A percentile compares a stretch with the other conserved stretches of the same genome.
These are phyloP conservation scores for Ajuga reptans DNA, from an alignment of 305 asterid species.

Conservation along the genomic window DNA sequence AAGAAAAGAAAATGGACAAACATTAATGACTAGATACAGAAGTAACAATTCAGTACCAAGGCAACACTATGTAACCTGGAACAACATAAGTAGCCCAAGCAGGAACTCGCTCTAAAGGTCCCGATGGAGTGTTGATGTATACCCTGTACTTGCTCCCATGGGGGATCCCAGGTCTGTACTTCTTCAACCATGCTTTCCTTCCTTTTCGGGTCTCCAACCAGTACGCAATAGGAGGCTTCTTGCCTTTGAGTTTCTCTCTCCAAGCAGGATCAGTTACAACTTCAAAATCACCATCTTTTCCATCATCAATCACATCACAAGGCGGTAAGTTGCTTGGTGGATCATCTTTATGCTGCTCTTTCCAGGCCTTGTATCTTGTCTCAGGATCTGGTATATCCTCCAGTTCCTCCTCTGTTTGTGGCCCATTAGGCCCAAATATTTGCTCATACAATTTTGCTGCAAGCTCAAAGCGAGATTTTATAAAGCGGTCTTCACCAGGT, in stretches of 20 bases:
- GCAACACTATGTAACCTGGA: slow-evolving; percentile 51
- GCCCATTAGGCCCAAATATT: slow-evolving; percentile 96
- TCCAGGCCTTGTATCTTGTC: slow-evolving; percentile 82
- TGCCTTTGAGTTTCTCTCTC: slow-evolving; percentile 56
- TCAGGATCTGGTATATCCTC: slow-evolving; percentile 79
- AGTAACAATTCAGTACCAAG: slow-evolving; percentile 27
- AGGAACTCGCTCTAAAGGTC: slow-evolving; percentile 94
- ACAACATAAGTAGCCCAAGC: slow-evolving; percentile 97
- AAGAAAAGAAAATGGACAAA: slow-evolving; percentile 14
- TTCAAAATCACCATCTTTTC: slow-evolving; percentile 50
- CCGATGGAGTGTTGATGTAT: slow-evolving; percentile 79
- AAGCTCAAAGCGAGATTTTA: slow-evolving; percentile 62
- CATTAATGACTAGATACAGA: slow-evolving; percentile 8
- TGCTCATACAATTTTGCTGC: slow-evolving; percentile 86
- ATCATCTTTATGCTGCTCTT: slow-evolving; percentile 87
- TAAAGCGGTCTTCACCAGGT: slow-evolving; percentile 90
- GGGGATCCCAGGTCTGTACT: slow-evolving; percentile 77
- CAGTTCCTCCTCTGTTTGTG: slow-evolving; percentile 89
- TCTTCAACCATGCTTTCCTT: slow-evolving; percentile 84
- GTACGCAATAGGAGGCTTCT: slow-evolving; percentile 86
- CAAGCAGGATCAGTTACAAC: slow-evolving; percentile 61
- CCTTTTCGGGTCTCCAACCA: slow-evolving; percentile 97
- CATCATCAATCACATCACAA: slow-evolving; percentile 76
- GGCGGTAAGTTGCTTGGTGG: slow-evolving; percentile 87
- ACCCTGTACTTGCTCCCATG: slow-evolving; percentile 95